Percentiles rank a stretch among this genome's conserved stretches.
Evolutionary conservation across 805 yeast species (phyloP).

Genomic region (Barnettozyma sp.): DNA sequence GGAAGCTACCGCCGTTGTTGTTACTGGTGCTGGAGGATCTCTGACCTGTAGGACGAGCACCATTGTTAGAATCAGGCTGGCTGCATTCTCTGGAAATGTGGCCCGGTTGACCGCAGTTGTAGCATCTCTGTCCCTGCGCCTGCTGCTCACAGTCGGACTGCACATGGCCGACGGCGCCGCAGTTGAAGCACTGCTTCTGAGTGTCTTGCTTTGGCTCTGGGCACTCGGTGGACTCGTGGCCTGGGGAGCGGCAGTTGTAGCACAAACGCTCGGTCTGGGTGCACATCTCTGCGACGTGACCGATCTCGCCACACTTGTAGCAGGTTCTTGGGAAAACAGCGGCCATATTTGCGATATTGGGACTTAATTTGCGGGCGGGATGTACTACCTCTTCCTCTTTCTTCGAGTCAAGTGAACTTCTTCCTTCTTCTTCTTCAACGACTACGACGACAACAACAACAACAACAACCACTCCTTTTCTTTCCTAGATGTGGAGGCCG

Average conservation of each 20-base stretch:
- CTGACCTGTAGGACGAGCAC: too few relatives aligned
- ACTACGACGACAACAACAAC: too few relatives aligned
- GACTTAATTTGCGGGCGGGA: too few relatives aligned
- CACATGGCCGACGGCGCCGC: constrained; percentile 87
- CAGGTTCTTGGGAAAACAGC: constrained; percentile 62
- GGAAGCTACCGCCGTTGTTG: constrained; percentile 3
- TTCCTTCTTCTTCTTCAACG: too few relatives aligned
- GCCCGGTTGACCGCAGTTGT: constrained; percentile 70
- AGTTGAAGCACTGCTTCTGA: constrained; percentile 86
- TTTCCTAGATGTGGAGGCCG: too few relatives aligned
- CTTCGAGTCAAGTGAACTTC: too few relatives aligned
- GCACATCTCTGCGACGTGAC: constrained; percentile 87
- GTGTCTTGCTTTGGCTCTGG: constrained; percentile 81
- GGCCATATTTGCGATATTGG: constrained; percentile 15
- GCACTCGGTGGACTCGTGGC: constrained; percentile 85
- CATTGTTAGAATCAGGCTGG: constrained; percentile 32
- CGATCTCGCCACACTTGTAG: constrained; percentile 88
- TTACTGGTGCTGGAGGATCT: constrained; percentile 15
- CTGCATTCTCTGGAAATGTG: constrained; percentile 78
- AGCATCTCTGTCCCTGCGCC: constrained; percentile 59
- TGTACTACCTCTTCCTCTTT: too few relatives aligned
- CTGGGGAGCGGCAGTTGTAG: constrained; percentile 87
- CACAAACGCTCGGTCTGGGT: constrained; percentile 78
- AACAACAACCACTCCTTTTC: too few relatives aligned
- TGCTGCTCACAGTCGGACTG: constrained; percentile 72